Percentiles rank a stretch among this genome's conserved stretches.
These are phyloP conservation scores for Vanderwaltozyma yarrowii DNA, from an alignment of 805 yeast genomes.

Conservation along the genomic window DNA sequence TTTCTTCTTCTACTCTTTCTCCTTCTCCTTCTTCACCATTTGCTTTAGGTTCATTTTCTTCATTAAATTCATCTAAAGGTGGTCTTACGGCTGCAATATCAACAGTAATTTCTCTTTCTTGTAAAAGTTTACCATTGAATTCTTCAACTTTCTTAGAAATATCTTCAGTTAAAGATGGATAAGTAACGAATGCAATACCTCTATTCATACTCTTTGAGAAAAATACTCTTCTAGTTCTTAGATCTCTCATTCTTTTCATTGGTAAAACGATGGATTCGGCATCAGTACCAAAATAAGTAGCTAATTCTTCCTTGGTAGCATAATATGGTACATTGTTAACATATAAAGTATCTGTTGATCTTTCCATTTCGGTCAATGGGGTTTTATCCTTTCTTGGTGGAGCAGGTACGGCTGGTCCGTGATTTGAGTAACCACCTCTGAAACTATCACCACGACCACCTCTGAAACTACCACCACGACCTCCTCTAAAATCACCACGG, in stretches of 20 bases:
- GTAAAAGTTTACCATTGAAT: slow-evolving; percentile 54
- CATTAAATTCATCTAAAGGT: slow-evolving; percentile 25
- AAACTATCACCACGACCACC: slow-evolving; percentile 10
- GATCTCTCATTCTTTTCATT: slow-evolving; percentile 29
- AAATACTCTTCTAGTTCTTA: slow-evolving; percentile 28
- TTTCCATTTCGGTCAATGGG: slow-evolving; percentile 31
- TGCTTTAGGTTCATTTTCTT: no score
- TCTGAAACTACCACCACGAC: slow-evolving; percentile 7
- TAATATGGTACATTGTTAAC: slow-evolving; percentile 58
- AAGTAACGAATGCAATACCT: slow-evolving; percentile 56
- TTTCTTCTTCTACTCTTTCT: background rate
- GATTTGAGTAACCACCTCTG: slow-evolving; percentile 9
- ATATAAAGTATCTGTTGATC: slow-evolving; percentile 43
- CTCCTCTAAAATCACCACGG: slow-evolving; percentile 5
- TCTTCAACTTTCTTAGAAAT: slow-evolving; percentile 58
- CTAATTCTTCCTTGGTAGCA: slow-evolving; percentile 45
- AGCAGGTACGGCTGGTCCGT: slow-evolving; percentile 4
- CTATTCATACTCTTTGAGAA: slow-evolving; percentile 32
- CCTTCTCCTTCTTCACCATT: slow-evolving; percentile 1
- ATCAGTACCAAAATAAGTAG: slow-evolving; percentile 40
- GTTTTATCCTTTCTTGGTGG: slow-evolving; percentile 25
- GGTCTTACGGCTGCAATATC: slow-evolving; percentile 50
- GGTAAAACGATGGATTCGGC: slow-evolving; percentile 45
- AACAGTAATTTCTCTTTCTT: slow-evolving; percentile 56
- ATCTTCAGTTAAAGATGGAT: slow-evolving; percentile 31